A percentile compares a stretch with the other conserved stretches of the same genome.
Evolutionary conservation across 2,329 filamentous ascomycete species (phyloP).

Genomic region (Penicillium thymicola): DNA sequence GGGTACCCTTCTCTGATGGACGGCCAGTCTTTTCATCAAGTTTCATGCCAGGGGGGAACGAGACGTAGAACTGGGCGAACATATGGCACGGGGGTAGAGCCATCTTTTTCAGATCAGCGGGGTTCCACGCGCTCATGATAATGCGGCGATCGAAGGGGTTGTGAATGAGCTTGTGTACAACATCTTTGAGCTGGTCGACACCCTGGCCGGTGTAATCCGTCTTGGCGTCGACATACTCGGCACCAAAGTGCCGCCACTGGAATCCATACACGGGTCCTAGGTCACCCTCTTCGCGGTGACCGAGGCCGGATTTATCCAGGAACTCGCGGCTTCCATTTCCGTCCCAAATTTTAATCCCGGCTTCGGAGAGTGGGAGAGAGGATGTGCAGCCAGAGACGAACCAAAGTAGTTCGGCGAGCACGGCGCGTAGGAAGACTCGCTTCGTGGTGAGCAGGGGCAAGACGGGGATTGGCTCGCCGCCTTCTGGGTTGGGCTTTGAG

Average conservation of each 20-base stretch:
- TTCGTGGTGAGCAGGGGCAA: conserved; percentile 96
- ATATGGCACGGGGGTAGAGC: conserved; percentile 93
- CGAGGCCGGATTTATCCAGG: conserved; percentile 79
- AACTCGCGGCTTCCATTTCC: conserved; percentile 90
- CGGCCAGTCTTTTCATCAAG: conserved; percentile 28
- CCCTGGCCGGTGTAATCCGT: conserved; percentile 84
- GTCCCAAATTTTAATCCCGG: conserved; percentile 96
- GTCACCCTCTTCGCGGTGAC: conserved; percentile 79
- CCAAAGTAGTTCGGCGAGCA: conserved; percentile 92
- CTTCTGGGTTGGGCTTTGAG: conserved; percentile 51
- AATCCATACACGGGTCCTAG: conserved; percentile 96
- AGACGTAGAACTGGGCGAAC: conserved; percentile 96
- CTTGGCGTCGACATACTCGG: conserved; percentile 74
- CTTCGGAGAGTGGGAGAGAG: conserved; percentile 69
- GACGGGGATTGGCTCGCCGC: conserved; percentile 54
- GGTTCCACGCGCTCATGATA: conserved; percentile 93
- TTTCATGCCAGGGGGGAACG: conserved; percentile 53
- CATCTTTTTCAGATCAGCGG: conserved; percentile 79
- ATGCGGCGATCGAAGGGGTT: conserved; percentile 88
- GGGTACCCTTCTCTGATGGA: conserved; percentile 57
- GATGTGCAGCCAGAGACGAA: conserved; percentile 85
- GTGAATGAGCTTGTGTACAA: conserved; percentile 79
- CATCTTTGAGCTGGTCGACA: conserved; percentile 86
- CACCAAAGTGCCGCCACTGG: conserved; percentile 98
- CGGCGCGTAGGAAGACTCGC: conserved; percentile 86